phyloP scores from a whole-genome alignment of 305 asterid species.

The Fraxinus angustifolia region DNA sequence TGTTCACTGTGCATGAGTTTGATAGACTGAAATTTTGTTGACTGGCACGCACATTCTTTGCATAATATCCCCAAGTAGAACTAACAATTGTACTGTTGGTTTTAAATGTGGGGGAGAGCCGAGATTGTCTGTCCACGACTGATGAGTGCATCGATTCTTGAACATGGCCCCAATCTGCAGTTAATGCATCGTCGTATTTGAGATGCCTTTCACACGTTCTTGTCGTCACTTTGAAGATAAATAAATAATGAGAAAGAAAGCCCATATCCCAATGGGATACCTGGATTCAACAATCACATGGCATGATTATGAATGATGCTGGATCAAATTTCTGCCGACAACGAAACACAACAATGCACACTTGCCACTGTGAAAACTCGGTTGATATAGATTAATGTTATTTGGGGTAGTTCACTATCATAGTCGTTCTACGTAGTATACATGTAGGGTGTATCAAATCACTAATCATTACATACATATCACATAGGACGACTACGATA shows the following conservation, averaged over 20 bases:
- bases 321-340: not conserved
- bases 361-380: not conserved
- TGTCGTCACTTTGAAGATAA: not conserved
- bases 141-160: not conserved
- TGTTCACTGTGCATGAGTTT: not conserved
- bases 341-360: not conserved
- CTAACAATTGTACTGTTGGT: not conserved
- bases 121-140: not conserved
- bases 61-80: not conserved
- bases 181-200: not conserved
- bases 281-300: slow-evolving; percentile 13
- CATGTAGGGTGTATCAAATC: too few species aligned
- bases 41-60: not conserved
- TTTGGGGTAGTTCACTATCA: not conserved
- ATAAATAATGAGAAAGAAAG: not conserved
- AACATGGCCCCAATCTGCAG: slow-evolving; percentile 11
- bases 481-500: not conserved
- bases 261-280: slow-evolving; percentile 1
- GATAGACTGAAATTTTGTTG: not conserved
- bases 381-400: not conserved
- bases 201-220: not conserved
- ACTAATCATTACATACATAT: too few species aligned
- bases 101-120: not conserved
- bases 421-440: not conserved
- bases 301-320: slow-evolving; percentile 1